A percentile compares a stretch with the other conserved stretches of the same genome.
Conservation (phyloP, 2,329 filamentous ascomycete genomes). For the Colletotrichum sidae region DNA sequence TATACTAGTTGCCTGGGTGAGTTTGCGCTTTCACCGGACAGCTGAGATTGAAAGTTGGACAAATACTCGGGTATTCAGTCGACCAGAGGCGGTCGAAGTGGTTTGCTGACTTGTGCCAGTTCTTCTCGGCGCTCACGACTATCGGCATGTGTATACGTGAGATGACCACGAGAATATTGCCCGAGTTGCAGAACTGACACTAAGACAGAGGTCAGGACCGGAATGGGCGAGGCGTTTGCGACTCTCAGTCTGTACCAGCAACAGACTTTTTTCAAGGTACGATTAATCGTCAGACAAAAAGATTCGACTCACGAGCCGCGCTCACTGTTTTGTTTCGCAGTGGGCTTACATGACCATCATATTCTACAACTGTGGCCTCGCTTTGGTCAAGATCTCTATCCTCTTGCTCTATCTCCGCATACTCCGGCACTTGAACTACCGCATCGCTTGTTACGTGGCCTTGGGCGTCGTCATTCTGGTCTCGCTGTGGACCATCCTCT, state of each 20-base stretch:
- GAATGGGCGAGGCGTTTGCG: constrained; percentile 9
- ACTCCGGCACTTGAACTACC: constrained; percentile 41
- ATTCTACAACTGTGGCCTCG: constrained; percentile 41
- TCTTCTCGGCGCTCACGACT: constrained; percentile 9
- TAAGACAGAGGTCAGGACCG: constrained; percentile 2
- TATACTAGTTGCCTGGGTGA: constrained; percentile 28
- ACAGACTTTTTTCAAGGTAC: constrained; percentile 27
- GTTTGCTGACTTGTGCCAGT: background rate
- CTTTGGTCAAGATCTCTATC: constrained; percentile 42
- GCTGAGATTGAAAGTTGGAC: background rate
- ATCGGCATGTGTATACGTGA: constrained; percentile 27
- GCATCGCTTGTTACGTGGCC: constrained; percentile 35
- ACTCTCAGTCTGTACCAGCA: constrained; percentile 15
- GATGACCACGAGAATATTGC: background rate
- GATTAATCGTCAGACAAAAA: background rate
- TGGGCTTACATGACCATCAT: constrained; percentile 39
- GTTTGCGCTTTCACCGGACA: background rate
- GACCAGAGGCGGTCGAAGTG: background rate
- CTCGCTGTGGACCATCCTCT: constrained; percentile 34
- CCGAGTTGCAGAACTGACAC: background rate
- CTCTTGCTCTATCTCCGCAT: constrained; percentile 43
- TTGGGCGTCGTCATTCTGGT: constrained; percentile 39
- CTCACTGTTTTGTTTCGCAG: background rate
- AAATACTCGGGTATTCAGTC: background rate
- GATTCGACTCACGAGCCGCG: background rate